Evolutionary conservation across 1,284 basidiomycete genomes (phyloP), one percentile per base, ranked within the genome.

Genomic region (Abortiporus biennis): DNA sequence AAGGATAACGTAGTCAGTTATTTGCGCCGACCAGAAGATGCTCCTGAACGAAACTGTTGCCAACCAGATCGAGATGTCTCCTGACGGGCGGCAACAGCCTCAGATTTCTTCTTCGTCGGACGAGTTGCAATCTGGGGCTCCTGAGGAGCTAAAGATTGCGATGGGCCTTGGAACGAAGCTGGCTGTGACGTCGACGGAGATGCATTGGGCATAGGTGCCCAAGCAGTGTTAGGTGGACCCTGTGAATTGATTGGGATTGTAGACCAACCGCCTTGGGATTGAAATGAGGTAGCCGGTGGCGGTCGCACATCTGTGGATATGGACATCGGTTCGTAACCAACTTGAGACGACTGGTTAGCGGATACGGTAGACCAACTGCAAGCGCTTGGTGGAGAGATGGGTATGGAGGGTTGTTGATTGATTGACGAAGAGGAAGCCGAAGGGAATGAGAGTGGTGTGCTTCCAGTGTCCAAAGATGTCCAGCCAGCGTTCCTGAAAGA

Each of bases 401-500:
- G 17, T 24, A 11, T 9, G 20, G 19, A 24, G 17, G 11, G 32
- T 17, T 3, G 23, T 13, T 20, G 13, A 22, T 17, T 13, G 40
- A 21, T n/a, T 42, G 30, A 36, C 22, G 19, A 5, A 19, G 13
- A 38, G 21, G 36, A 25, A n/a, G 19, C n/a, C 32, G 40, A 38
- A 31, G 57, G 50, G 15, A 52, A 46, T 17, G 57, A 51, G 24
- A 56, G 46, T 15, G 38, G 39, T 3, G 51, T 45, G 34, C 51
- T 54, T 31, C 58, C 57, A 1, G 68, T 69, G 44, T 80, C 78
- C n/a, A 81, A 60, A 27, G 74, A 73, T 9, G 79, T 72, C 74
- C 76, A 81, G 9, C 79, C 78, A 36, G 68, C 78, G 11, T 69
- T 63, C 29, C 73, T 67, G 57, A 80, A 82, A 13, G 66, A 53